Evolutionary conservation across 108 stramenopile genomes (phyloP).

Genomic region (Pinguiococcus pyrenoidosus): DNA sequence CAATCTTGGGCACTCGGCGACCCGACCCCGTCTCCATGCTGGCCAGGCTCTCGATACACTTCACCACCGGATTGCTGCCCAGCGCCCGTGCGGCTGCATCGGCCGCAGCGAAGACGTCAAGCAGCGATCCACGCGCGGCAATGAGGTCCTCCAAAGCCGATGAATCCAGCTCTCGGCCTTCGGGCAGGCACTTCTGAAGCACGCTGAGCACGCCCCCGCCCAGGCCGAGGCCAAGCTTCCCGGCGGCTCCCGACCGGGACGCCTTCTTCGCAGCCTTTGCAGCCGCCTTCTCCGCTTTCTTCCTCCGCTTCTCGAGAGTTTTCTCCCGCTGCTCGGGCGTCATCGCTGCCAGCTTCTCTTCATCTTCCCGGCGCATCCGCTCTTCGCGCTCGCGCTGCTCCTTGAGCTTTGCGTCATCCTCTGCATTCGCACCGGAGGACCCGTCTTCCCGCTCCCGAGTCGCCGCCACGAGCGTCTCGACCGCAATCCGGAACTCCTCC

Average conservation of each 20-base stretch:
- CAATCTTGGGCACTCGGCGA: constrained; percentile 58
- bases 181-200: neutral
- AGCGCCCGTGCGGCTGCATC: neutral
- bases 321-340: no score
- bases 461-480: no score
- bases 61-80: constrained; percentile 1
- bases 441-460: no score
- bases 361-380: no score
- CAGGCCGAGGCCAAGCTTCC: constrained; percentile 19
- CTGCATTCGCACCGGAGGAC: no score
- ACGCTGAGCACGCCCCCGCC: constrained; percentile 6
- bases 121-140: constrained; percentile 9
- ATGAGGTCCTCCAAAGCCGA: no score
- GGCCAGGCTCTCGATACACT: constrained; percentile 6
- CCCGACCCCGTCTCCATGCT: constrained; percentile 37
- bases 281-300: constrained; percentile 55
- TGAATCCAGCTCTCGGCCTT: neutral
- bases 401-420: no score
- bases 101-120: constrained; percentile 22
- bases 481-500: no score
- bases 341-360: no score
- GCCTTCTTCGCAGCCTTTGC: constrained; percentile 63
- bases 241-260: constrained; percentile 42
- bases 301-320: constrained; percentile 31
- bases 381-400: no score